A percentile compares a stretch with the other conserved stretches of the same genome.
Conservation (phyloP, 805 yeast genomes). For the Debaryomyces hansenii region DNA sequence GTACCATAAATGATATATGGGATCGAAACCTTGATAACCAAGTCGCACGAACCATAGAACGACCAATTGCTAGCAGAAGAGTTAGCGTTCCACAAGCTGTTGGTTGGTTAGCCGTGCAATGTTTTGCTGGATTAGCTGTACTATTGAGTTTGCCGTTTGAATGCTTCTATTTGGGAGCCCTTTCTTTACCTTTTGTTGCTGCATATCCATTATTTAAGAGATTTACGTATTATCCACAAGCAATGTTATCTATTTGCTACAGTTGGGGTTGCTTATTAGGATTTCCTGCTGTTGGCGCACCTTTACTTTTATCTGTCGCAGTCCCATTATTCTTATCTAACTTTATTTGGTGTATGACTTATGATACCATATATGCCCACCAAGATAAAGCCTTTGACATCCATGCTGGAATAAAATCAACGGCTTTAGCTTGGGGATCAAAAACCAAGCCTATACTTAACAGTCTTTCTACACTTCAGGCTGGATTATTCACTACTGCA, state of each 20-base stretch:
- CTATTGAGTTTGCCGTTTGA: slow-evolving; percentile 72
- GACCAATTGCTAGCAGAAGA: slow-evolving; percentile 92
- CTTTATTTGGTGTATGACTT: slow-evolving; percentile 90
- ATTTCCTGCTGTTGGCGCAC: slow-evolving; percentile 91
- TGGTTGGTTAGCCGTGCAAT: slow-evolving; percentile 69
- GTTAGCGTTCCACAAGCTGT: slow-evolving; percentile 71
- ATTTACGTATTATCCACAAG: slow-evolving; percentile 94
- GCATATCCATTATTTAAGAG: slow-evolving; percentile 93
- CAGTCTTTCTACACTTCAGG: slow-evolving; percentile 66
- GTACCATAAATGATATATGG: slow-evolving; percentile 88
- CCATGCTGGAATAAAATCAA: slow-evolving; percentile 88
- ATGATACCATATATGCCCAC: slow-evolving; percentile 96
- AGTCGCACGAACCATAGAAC: slow-evolving; percentile 82
- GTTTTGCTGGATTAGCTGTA: slow-evolving; percentile 70
- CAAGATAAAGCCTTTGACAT: slow-evolving; percentile 91
- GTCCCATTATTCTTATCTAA: slow-evolving; percentile 74
- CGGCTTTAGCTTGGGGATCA: slow-evolving; percentile 94
- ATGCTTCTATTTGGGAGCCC: slow-evolving; percentile 81
- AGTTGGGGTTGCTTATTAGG: slow-evolving; percentile 95
- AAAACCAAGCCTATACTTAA: slow-evolving; percentile 69
- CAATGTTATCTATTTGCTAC: slow-evolving; percentile 74
- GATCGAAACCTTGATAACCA: slow-evolving; percentile 81
- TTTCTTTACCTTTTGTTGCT: slow-evolving; percentile 75
- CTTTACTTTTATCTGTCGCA: slow-evolving; percentile 72
- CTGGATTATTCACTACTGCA: slow-evolving; percentile 60